Evolutionary conservation across 768 basidiomycete genomes (phyloP), one percentile per base, ranked within the genome.

Genomic region (Polyporus arcularius): DNA sequence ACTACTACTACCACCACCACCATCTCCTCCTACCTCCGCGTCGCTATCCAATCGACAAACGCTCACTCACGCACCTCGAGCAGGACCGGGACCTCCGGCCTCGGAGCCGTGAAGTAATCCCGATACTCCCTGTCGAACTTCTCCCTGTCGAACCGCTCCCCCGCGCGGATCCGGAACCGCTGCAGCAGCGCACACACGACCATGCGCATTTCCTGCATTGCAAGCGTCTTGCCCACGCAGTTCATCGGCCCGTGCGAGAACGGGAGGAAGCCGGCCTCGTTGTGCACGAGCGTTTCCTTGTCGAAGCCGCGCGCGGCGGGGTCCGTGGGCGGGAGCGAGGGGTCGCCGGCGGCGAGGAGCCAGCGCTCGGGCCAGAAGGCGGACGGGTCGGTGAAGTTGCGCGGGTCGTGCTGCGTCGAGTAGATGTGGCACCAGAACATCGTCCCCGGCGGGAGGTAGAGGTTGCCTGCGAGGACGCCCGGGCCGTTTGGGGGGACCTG

Each of bases 391-490:
- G 7, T 35, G 35, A 35, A 35, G 35, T 35, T 35, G 6, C 35
- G 35, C 35, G 35, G 35, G 35, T 35, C 35, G 35, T 11, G 35
- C 35, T 35, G 35, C 11, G 11, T 35, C 35, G 35, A 6, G 35
- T 7, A 35, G n/a, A 76, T 71, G 2, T 78, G 76, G 35, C 79
- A 68, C 60, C 70, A 58, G n/a, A 65, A 57, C 14, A 15, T 18
- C 7, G 68, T 69, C 1, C 64, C 64, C 21, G 67, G 62, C 0
- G 67, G 57, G 3, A 70, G 39, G 46, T 50, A 65, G 78, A 67
- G 65, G 30, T 65, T 69, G 32, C 72, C 74, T 18, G 79, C 68
- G n/a, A 75, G 21, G 45, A 71, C 73, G 32, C 72, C 73, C 31
- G 64, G 67, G 26, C 71, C 72, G 2, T 69, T 69, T 12, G 43